Conservation (phyloP, 345 rosid genomes). For the Diplotaxis tenuifolia region DNA sequence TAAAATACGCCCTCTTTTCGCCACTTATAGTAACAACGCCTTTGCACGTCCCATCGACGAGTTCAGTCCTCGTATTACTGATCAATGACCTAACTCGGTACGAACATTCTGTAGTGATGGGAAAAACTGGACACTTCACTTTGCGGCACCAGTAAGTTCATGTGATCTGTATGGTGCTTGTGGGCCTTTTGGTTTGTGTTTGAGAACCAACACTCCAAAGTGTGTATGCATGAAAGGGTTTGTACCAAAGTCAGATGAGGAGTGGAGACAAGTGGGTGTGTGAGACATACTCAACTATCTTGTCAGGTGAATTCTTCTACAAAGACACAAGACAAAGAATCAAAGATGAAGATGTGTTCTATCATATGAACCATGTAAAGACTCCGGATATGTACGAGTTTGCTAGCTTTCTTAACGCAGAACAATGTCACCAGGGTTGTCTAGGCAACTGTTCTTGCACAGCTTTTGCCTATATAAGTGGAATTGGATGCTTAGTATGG, state of each 20-base stretch:
- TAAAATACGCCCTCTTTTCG: no score
- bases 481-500: no score
- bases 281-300: conserved; percentile 18
- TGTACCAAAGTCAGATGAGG: conserved; percentile 25
- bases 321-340: conserved; percentile 1
- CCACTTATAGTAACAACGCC: no score
- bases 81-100: no score
- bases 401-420: conserved; percentile 28
- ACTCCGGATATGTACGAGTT: conserved; percentile 34
- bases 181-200: conserved; percentile 35
- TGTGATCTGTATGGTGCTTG: conserved; percentile 35
- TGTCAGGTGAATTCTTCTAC: conserved; percentile 7
- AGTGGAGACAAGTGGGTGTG: conserved; percentile 37
- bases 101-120: conserved; percentile 22
- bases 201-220: conserved; percentile 16
- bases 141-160: conserved; percentile 8
- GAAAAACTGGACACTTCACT: conserved; percentile 17
- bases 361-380: conserved; percentile 24
- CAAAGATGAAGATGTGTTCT: conserved; percentile 31
- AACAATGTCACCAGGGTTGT: conserved; percentile 28
- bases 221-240: conserved; percentile 37
- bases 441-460: conserved; percentile 36
- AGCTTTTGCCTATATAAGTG: no score
- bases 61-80: no score
- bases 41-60: no score